Evolutionary conservation across 768 basidiomycete species (phyloP), one percentile per base, ranked within the genome.

Genomic region (Cyclocybe aegerita): DNA sequence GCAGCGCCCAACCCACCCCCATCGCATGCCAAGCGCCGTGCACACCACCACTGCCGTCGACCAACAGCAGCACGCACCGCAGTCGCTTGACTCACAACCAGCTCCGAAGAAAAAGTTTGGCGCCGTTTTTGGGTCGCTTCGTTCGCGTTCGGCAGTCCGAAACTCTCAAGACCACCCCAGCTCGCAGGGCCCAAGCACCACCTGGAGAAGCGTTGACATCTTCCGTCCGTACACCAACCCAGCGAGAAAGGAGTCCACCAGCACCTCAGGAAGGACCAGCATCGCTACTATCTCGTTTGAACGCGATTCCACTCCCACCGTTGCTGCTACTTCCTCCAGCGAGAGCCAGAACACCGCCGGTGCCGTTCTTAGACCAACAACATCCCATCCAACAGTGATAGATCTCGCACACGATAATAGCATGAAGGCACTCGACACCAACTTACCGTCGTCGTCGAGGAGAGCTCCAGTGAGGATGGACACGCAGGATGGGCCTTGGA

Each of bases 401-500:
- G 23, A 23, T 23, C 23, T 23, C 23, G 23, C 3, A 33, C 37
- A 14, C 34, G 23, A 46, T 14, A 59, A 55, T 57, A 70, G 63
- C 53, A 76, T 77, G 76, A 74, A 71, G 53, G 55, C 62, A 16
- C 51, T 76, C 63, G 78, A 79, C 55, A 56, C 69, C 59, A 71
- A 69, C 60, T 66, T 73, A 57, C 69, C 71, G 50, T 66, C 71
- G 36, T 65, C 69, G 59, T 67, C 69, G 42, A 72, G 78, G 57
- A 73, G 79, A 62, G 77, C 69, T 49, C 79, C 77, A 38, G 75
- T 83, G 32, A 80, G 88, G 42, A 76, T 85, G 54, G 88, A 91
- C 65, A 75, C 76, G 38, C 82, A 89, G 68, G 88, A 90, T 62
- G 89, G 88, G 10, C 89, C 83, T 16, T 94, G 92, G 92, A 83